Evolutionary conservation across 2,329 filamentous ascomycete genomes (phyloP).

Genomic region (Aquanectria penicillioides): DNA sequence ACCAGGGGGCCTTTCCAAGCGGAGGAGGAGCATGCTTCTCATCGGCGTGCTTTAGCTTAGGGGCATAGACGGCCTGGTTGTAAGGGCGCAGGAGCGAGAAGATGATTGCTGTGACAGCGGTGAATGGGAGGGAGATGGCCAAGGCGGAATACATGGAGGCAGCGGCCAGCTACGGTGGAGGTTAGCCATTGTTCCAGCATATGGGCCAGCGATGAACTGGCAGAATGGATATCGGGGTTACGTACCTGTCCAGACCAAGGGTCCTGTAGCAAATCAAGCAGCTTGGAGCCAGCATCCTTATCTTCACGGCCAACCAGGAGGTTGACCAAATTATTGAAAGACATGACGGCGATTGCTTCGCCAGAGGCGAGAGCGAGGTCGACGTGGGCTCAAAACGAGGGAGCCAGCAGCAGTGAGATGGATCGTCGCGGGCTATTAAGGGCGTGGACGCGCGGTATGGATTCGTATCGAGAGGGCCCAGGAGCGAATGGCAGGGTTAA

Average conservation of each 20-base stretch:
- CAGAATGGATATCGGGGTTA: neutral
- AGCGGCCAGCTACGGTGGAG: slow-evolving; percentile 38
- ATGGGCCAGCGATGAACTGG: neutral
- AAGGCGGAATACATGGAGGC: slow-evolving; percentile 80
- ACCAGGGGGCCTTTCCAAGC: slow-evolving; percentile 85
- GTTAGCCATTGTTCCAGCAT: slow-evolving; percentile 20
- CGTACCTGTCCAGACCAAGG: slow-evolving; percentile 61
- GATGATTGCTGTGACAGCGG: slow-evolving; percentile 75
- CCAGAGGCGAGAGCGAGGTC: slow-evolving; percentile 35
- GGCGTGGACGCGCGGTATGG: neutral
- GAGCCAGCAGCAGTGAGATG: neutral
- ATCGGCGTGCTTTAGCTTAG: slow-evolving; percentile 92
- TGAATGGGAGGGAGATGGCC: slow-evolving; percentile 81
- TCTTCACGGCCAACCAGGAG: slow-evolving; percentile 24
- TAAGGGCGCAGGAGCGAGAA: slow-evolving; percentile 94
- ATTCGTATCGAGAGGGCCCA: neutral
- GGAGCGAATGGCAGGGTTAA: slow-evolving; percentile 2
- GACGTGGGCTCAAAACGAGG: slow-evolving; percentile 10
- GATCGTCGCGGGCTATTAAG: neutral
- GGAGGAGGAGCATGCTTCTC: slow-evolving; percentile 88
- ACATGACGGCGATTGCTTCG: slow-evolving; percentile 40
- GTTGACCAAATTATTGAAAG: slow-evolving; percentile 20
- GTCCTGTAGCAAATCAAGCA: slow-evolving; percentile 60
- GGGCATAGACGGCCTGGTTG: slow-evolving; percentile 92
- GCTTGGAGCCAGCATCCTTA: slow-evolving; percentile 51